A percentile compares a stretch with the other conserved stretches of the same genome.
Conservation (phyloP, 139 green algal genomes). For the Trebouxia sp. region DNA sequence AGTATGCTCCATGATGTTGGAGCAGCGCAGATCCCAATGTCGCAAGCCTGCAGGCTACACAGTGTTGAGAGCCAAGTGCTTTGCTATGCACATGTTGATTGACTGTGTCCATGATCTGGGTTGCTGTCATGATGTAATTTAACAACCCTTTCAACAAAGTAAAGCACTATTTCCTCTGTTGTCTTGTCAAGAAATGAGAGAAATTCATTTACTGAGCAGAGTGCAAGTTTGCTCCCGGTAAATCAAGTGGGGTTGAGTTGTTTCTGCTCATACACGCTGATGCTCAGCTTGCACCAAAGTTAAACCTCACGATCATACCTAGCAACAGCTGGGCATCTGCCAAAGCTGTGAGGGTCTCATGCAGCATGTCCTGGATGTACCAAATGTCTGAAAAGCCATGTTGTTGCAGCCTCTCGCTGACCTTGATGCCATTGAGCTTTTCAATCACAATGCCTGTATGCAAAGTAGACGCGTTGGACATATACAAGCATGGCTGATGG, state of each 20-base stretch:
- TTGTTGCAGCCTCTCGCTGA: constrained; percentile 2
- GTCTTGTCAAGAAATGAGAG: too few species aligned
- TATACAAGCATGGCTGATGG: background rate
- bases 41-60: background rate
- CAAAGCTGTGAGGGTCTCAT: background rate
- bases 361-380: constrained; percentile 22
- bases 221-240: too few species aligned
- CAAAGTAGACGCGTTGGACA: background rate
- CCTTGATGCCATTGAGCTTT: constrained; percentile 29
- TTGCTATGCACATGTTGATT: background rate
- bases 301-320: background rate
- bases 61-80: background rate
- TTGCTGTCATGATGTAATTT: too few species aligned
- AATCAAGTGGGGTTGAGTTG: too few species aligned
- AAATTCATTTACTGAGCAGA: too few species aligned
- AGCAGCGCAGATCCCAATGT: constrained; percentile 15
- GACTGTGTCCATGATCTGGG: too few species aligned
- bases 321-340: constrained; percentile 2
- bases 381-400: constrained; percentile 5
- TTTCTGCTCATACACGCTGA: too few species aligned
- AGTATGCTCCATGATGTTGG: constrained; percentile 28
- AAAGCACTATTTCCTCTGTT: too few species aligned
- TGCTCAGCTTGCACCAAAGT: too few species aligned
- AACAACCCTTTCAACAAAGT: too few species aligned
- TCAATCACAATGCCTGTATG: constrained; percentile 16